Evolutionary conservation across 805 yeast genomes (phyloP).

Genomic region (Ogataea polymorpha): DNA sequence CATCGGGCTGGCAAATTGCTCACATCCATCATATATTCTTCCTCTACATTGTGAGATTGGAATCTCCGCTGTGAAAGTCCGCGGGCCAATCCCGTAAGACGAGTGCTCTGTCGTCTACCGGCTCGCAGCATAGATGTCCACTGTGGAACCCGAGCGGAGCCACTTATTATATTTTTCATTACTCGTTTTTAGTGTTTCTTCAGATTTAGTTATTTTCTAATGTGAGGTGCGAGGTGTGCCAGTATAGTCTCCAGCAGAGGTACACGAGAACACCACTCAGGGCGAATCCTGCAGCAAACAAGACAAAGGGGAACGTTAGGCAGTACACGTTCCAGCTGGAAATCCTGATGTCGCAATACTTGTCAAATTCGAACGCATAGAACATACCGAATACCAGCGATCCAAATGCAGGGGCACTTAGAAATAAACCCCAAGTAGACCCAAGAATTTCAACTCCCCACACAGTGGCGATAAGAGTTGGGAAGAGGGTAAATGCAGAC

Average conservation of each 20-base stretch:
- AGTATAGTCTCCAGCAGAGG: conserved; percentile 19
- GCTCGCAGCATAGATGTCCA: too few species aligned
- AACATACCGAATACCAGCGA: conserved; percentile 63
- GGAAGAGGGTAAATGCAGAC: conserved; percentile 74
- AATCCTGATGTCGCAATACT: conserved; percentile 23
- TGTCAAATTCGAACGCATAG: conserved; percentile 64
- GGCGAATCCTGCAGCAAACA: conserved; percentile 11
- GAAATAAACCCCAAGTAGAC: conserved; percentile 82
- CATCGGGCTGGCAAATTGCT: conserved; percentile 32
- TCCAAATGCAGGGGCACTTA: conserved; percentile 86
- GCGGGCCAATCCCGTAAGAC: too few species aligned
- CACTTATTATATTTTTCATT: neutral
- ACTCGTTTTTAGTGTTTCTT: neutral
- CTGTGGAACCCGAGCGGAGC: too few species aligned
- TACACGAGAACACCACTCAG: conserved; percentile 12
- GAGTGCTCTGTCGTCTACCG: too few species aligned
- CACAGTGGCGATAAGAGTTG: conserved; percentile 68
- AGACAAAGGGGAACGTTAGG: conserved; percentile 17
- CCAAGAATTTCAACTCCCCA: conserved; percentile 89
- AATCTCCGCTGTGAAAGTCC: neutral
- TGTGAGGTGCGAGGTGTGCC: conserved; percentile 13
- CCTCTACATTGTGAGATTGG: conserved; percentile 13
- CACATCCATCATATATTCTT: conserved; percentile 32
- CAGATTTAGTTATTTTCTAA: neutral
- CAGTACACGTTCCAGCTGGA: conserved; percentile 10